Evolutionary conservation across 108 stramenopile species (phyloP), one percentile per base, ranked within the genome.

Genomic region (Nitzschia putrida): DNA sequence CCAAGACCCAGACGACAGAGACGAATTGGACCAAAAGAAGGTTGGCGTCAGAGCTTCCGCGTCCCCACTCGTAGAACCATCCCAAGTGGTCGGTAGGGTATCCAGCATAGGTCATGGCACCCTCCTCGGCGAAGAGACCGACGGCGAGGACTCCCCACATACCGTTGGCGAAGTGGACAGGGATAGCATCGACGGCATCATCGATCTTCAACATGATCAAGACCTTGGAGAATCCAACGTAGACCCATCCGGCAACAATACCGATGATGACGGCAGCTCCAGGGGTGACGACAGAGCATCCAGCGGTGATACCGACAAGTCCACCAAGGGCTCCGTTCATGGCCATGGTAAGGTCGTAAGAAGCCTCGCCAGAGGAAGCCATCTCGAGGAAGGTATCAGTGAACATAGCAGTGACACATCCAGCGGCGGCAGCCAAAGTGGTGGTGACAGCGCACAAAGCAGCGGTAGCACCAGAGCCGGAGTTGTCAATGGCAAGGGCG

Each of bases 221-320:
- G 18, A 92, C 73, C 58, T 75, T 84, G 80, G 81, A 83, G 49
- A 75, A 72, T 21, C 56, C 79, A 51, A 71, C 23, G 83, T 96
- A 96, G 49, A 90, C 80, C 71, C 80, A 67, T 12, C 90, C 91
- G 40, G 79, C 90, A 68, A 93, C 50, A 41, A 85, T 64, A 21
- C 95, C 95, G 57, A 91, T 83, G 51, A 82, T 67, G 25, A 72
- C 26, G 26, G 83, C 81, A 49, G 84, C 82, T 78, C 89, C 89
- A 21, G 87, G 87, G 41, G 91, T 84, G 52, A 87, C 80, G 13
- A 86, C 81, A 57, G 92, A 79, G 79, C 88, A 92, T 71, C 91
- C 88, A 13, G 95, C 95, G 22, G 97, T 98, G 87, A 96, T 84
- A 42, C 82, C 90, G 41, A 98, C 97, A 43, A 98, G 87, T 11